Evolutionary conservation across 225 moss, liverwort and hornwort species (phyloP), one percentile per base, ranked within the genome.

Genomic region (Anthoceros angustus): DNA sequence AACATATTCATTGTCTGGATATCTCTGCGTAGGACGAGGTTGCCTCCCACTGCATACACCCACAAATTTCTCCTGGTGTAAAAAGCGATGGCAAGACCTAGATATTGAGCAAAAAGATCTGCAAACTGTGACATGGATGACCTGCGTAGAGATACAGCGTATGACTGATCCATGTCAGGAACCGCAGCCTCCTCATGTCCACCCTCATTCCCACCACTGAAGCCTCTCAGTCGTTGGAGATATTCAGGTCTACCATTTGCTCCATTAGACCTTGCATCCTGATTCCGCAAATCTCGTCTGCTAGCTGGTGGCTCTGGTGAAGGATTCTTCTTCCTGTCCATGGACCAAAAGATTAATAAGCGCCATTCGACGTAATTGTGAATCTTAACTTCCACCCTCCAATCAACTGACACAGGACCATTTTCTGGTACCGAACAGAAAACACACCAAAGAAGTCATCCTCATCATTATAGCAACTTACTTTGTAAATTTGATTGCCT

Each of bases 401-500:
- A n/a, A 66, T 25, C 32, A n/a, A 60, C 0, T 21, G 6, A n/a
- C 10, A 10, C 63, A 21, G 0, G 48, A 21, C 24, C 0, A 42
- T 40, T 20, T 15, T 42, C 40, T 12, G 11, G 16, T 39, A 9
- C 12, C 32, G 0, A 65, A 20, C 40, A 21, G 38, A 41, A 0
- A 12, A 21, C 10, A 18, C 39, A 25, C 70, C 21, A 55, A 21
- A 55, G 4, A 55, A 55, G 21, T 10, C 2, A 9, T 38, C 32
- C 62, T 63, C 11, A 1, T 32, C 62, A 63, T 10, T 0, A 6
- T 26, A 38, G 8, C 25, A n/a, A 64, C 18, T 25, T 84, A 87
- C 88, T 87, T 98, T 2, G 95, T 98, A 66, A 87, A 87, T 62
- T 89, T 98, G 69, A 98, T 98, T n/a, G 95, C 95, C 75, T 98